Evolutionary conservation across 2,329 filamentous ascomycete genomes (phyloP), one percentile per base, ranked within the genome.

Genomic region (Coniochaeta sp.): DNA sequence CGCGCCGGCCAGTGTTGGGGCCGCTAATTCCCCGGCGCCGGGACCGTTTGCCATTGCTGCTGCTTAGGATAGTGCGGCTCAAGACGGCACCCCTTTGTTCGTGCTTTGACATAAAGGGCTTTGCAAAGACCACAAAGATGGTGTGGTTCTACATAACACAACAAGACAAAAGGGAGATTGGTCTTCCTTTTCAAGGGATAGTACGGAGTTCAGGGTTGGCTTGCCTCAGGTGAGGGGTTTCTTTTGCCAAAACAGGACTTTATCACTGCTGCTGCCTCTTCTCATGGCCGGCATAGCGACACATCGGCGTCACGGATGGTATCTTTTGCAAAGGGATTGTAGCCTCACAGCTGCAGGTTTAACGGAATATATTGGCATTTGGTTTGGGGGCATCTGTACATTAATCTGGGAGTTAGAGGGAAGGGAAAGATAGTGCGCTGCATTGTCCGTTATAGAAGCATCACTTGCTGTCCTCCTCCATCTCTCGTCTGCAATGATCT

Each of bases 21-120:
- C 73, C 4, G 73, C 72, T 6, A 76, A 75, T 50, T 81, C 79
- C 6, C 77, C 79, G 0, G 73, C 70, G 14, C 76, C 76, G 3
- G 64, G 7, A 10, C 45, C 45, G 12, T 26, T 73, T 51, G 64
- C 75, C n/a, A 67, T 79, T 49, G 61, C 71, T 26, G 73, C 76
- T 22, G 71, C 74, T 18, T 78, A 49, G 47, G n/a, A n/a, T n/a
- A n/a, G n/a, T n/a, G n/a, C n/a, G n/a, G n/a, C n/a, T n/a, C n/a
- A n/a, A n/a, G n/a, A n/a, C n/a, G n/a, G n/a, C n/a, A n/a, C n/a
- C n/a, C n/a, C n/a, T n/a, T n/a, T n/a, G n/a, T n/a, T n/a, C n/a
- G n/a, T n/a, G n/a, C n/a, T n/a, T n/a, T n/a, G n/a, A n/a, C n/a
- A n/a, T n/a, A n/a, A n/a, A n/a, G n/a, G n/a, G n/a, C n/a, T n/a